These are phyloP conservation scores for Mycena sanguinolenta DNA, from an alignment of 768 basidiomycete species.

Conservation along the genomic window DNA sequence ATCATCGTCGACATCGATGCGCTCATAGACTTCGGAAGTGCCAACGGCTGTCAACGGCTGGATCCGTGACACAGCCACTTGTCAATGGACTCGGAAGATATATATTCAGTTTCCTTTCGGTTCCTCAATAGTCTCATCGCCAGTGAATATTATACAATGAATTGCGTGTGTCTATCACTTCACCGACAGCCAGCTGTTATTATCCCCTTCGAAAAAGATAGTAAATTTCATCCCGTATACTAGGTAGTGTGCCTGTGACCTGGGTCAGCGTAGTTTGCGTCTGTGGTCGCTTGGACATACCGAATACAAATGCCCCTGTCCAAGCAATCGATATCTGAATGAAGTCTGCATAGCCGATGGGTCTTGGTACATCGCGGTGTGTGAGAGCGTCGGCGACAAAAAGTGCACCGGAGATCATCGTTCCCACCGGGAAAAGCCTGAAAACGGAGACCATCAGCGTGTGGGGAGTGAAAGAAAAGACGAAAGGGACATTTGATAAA, in stretches of 20 bases:
- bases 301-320: not conserved
- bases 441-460: not conserved
- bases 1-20: conserved; percentile 1
- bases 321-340: conserved; percentile 1
- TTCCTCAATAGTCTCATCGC: not conserved
- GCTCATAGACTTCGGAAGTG: not conserved
- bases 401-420: not conserved
- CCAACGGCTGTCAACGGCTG: too few species aligned
- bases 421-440: not conserved
- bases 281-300: not conserved
- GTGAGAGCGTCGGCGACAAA: not conserved
- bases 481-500: conserved; percentile 19
- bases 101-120: too few species aligned
- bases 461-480: not conserved
- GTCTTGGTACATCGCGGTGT: not conserved
- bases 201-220: not conserved
- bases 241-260: not conserved
- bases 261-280: not conserved
- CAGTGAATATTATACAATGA: conserved; percentile 12
- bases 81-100: too few species aligned
- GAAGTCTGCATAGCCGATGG: conserved; percentile 1
- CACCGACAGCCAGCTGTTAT: not conserved
- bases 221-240: not conserved
- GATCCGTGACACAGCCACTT: too few species aligned
- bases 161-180: not conserved